Base-by-base conservation (phyloP, 2,329 filamentous ascomycete species). In the Epicoccum nigrum region DNA sequence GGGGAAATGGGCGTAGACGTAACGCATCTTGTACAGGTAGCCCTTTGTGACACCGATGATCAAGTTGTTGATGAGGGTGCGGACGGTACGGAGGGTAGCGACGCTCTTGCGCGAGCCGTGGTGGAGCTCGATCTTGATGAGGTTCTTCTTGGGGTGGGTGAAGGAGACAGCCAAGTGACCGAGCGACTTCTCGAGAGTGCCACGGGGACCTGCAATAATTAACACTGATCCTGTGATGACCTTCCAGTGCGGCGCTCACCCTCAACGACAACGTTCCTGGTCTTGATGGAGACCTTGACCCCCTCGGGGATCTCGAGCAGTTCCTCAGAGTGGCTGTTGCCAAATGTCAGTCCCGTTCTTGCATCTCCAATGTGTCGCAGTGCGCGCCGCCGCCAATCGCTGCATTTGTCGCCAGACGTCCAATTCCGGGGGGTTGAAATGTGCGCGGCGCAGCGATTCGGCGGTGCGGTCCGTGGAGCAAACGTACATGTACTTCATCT, bases 21-120 rank as follows among this genome's bases (percentile, higher is more conserved):
- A 99, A 76, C 95, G 91, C 93, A 99, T 97, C 90, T 99, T 99
- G 89, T 99, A 99, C 85, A 95, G 95, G 90, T 89, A 99, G 70
- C 94, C 94, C 85, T 93, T 96, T 79, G 94, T 99, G 68, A 99
- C 94, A 80, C 94, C 94, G 73, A 92, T 87, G 80, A 99, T 90
- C 82, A 99, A 79, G 89, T 99, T 99, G 86, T 95, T 90, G 86
- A 99, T 96, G 81, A 97, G 81, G 66, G 93, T 93, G 76, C 92
- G 91, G 83, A 99, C 94, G 74, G 94, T 99, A 74, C 94, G 92
- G 80, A 99, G 92, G 70, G 93, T 90, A 75, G 94, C 94, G 76
- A 99, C 89, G 79, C 91, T 93, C 88, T 99, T 99, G 83, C 94
- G 91, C 76, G 85, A 85, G 78, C 94, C 94, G 82, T 99, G 94